These are phyloP conservation scores for Thozetella sp. DNA, from an alignment of 495 filamentous ascomycete species.

Conservation along the genomic window DNA sequence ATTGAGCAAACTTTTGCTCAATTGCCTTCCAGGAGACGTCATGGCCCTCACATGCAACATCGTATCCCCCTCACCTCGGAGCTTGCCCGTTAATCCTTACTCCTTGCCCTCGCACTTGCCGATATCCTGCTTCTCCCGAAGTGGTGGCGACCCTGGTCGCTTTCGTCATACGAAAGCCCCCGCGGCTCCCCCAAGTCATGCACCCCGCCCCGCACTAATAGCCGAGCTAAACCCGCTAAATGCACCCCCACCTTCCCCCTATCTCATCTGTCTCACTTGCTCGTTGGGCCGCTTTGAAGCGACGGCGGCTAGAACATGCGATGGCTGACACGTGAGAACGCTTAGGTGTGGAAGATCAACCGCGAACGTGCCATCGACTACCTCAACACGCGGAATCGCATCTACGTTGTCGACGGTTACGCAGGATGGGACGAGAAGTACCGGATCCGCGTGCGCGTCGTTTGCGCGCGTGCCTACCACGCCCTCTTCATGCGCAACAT, in stretches of 20 bases:
- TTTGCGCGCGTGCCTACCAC: constrained; percentile 98
- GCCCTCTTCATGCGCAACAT: constrained; percentile 99
- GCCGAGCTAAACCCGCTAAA: constrained; percentile 17
- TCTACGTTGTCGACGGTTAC: constrained; percentile 97
- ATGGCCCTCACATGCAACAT: not conserved
- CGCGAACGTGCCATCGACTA: constrained; percentile 98
- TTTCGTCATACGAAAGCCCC: constrained; percentile 28
- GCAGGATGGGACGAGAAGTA: constrained; percentile 99
- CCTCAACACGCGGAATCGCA: constrained; percentile 96
- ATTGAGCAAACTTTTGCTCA: not conserved
- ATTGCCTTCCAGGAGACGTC: not conserved
- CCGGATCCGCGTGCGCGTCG: constrained; percentile 94
- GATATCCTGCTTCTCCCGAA: constrained; percentile 15
- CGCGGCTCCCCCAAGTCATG: constrained; percentile 18
- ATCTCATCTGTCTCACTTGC: not conserved
- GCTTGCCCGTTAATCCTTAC: not conserved
- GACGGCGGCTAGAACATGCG: constrained; percentile 5
- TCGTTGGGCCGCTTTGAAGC: not conserved
- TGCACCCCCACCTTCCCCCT: not conserved
- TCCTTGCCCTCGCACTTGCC: constrained; percentile 21
- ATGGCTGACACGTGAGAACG: constrained; percentile 4
- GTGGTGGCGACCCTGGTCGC: constrained; percentile 24
- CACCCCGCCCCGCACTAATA: constrained; percentile 34
- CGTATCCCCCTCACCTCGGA: not conserved
- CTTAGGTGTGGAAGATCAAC: constrained; percentile 98